Evolutionary conservation across 1,139 yeast species (phyloP).

Genomic region (Yamadazyma blattariae): DNA sequence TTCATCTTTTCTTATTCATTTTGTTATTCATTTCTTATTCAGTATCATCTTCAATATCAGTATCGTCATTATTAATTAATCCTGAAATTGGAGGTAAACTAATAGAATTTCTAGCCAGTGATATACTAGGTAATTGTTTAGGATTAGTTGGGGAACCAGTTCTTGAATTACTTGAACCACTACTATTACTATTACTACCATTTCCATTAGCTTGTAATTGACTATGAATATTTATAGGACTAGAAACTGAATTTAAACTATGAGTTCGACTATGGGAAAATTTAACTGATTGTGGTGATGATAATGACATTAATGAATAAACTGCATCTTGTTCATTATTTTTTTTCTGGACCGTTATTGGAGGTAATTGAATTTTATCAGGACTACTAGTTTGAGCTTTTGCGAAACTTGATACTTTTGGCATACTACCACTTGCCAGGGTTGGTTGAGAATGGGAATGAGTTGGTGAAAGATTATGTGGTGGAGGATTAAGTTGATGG

Average conservation of each 20-base stretch:
- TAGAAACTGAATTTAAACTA: constrained; percentile 21
- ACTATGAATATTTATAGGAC: constrained; percentile 9
- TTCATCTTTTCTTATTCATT: too few relatives aligned
- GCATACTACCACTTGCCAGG: too few relatives aligned
- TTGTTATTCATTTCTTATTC: too few relatives aligned
- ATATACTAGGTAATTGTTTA: constrained; percentile 7
- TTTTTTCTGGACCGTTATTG: constrained; percentile 21
- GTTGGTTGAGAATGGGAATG: constrained; percentile 3
- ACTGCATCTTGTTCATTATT: constrained; percentile 45
- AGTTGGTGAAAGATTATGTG: not conserved
- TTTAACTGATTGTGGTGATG: constrained; percentile 40
- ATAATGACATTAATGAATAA: constrained; percentile 41
- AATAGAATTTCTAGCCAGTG: constrained; percentile 11
- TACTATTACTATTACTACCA: not conserved
- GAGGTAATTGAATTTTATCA: constrained; percentile 23
- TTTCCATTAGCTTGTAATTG: not conserved
- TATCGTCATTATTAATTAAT: constrained; percentile 24
- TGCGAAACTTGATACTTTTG: too few relatives aligned
- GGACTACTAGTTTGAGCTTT: not conserved
- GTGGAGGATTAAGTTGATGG: too few relatives aligned
- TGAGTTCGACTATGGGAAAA: constrained; percentile 31
- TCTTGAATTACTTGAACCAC: constrained; percentile 12
- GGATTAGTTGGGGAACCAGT: constrained; percentile 20
- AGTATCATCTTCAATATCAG: constrained; percentile 28
- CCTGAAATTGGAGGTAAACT: constrained; percentile 35